Percentiles rank a stretch among this genome's conserved stretches.
phyloP scores from a whole-genome alignment of 2,329 filamentous ascomycete genomes.

The Microdochium bolleyi region DNA sequence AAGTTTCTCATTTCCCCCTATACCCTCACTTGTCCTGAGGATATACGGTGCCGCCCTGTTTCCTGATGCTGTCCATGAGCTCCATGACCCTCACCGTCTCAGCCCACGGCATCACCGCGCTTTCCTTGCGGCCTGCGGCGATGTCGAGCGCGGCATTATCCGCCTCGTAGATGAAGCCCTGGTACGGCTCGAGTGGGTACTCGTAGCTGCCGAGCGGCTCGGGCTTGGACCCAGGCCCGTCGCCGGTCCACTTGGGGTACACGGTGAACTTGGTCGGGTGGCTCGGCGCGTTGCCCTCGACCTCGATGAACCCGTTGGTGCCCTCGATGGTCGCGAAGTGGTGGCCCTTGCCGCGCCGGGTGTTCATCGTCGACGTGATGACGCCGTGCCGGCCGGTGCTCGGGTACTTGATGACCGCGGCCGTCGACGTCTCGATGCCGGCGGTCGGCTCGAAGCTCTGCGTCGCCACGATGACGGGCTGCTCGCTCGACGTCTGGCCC shows the following conservation, averaged over 20 bases:
- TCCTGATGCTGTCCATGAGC: conserved; percentile 36
- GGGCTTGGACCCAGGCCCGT: conserved; percentile 9
- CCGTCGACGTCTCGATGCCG: conserved; percentile 24
- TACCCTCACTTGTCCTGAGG: conserved; percentile 14
- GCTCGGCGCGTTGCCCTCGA: conserved; percentile 24
- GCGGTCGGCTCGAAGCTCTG: conserved; percentile 21
- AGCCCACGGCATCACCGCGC: conserved; percentile 31
- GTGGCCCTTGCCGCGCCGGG: conserved; percentile 9
- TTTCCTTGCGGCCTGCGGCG: conserved; percentile 26
- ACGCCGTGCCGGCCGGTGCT: conserved; percentile 30
- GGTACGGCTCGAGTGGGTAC: conserved; percentile 22
- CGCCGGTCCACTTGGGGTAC: conserved; percentile 15
- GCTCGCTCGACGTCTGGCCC: conserved; percentile 4
- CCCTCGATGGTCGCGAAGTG: conserved; percentile 32
- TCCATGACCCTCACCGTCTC: conserved; percentile 37
- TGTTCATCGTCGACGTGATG: conserved; percentile 26
- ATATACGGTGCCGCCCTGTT: conserved; percentile 19
- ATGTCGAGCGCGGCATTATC: conserved; percentile 33
- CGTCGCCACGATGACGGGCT: conserved; percentile 24
- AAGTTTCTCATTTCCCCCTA: not conserved
- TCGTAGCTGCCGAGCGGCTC: conserved; percentile 20
- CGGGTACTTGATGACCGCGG: conserved; percentile 28
- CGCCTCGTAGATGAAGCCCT: conserved; percentile 36
- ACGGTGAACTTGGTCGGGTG: conserved; percentile 26
- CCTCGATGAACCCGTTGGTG: conserved; percentile 24